Evolutionary conservation across 2,329 filamentous ascomycete genomes (phyloP), one percentile per base, ranked within the genome.

Genomic region (Aspergillus vadensis): DNA sequence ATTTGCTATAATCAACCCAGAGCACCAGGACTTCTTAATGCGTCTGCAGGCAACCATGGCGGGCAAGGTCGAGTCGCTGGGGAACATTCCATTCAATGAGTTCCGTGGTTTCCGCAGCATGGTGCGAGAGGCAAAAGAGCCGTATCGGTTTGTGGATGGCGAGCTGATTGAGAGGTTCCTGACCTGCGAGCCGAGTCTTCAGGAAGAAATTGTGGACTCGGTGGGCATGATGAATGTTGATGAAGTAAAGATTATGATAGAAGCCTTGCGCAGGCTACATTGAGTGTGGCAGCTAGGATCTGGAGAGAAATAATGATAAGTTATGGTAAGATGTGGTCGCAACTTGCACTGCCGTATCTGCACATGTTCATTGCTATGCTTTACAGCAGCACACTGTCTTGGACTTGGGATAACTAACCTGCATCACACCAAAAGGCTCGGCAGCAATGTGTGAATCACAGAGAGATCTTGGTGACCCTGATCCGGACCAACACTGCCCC

Each of bases 151-250:
- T 69, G 86, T 99, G 12, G 95, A 99, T 70, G 95, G 94, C 0
- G 94, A 97, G 73, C 81, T 98, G 69, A 82, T 99, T 12, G 94
- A 98, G 77, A 78, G 86, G 55, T 97, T 97, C 72, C 76, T 98
- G 66, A 88, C 92, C 64, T 80, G 91, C 64, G 81, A 85, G 49
- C 86, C 88, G 58, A 79, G 80, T 5, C 68, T 83, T 61, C 86
- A 88, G 70, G 77, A 80, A 62, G 79, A 81, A 67, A 82, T 86
- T 58, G 78, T 84, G 7, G 71, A 79, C 19, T 81, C 81, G 1
- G 67, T 86, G 59, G 76, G 79, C 78, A 66, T 73, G 77, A 53
- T 86, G 80, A 73, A 87, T 80, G 52, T 82, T 83, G 65, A 89
- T 80, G 57, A 63, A 85, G 80, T 80, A 75, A 91, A 64, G 83